phyloP scores from a whole-genome alignment of 805 yeast genomes.

The Sugiyamaella mastotermitis region DNA sequence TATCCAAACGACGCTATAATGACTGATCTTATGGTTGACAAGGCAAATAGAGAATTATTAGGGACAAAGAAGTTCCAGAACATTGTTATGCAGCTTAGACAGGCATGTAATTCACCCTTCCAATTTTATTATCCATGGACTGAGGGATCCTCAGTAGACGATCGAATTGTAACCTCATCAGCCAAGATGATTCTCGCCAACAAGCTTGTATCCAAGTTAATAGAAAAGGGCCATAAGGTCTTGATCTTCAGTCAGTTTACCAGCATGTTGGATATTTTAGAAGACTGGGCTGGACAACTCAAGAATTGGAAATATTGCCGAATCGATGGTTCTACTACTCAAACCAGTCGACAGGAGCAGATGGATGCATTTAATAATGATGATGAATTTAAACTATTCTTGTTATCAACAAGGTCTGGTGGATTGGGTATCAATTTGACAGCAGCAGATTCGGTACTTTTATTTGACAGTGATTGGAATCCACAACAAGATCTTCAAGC shows the following conservation, averaged over 20 bases:
- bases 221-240: conserved; percentile 54
- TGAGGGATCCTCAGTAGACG: conserved; percentile 38
- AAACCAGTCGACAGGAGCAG: conserved; percentile 57
- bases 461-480: conserved; percentile 95
- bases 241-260: conserved; percentile 86
- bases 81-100: conserved; percentile 75
- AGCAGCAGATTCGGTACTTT: conserved; percentile 82
- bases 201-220: conserved; percentile 50
- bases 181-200: conserved; percentile 69
- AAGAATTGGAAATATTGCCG: conserved; percentile 46
- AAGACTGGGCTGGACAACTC: conserved; percentile 63
- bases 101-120: conserved; percentile 81
- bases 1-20: conserved; percentile 4
- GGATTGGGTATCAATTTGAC: conserved; percentile 86
- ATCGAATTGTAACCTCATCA: conserved; percentile 47
- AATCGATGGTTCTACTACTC: conserved; percentile 71
- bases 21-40: conserved; percentile 19
- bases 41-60: conserved; percentile 36
- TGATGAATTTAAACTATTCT: conserved; percentile 43
- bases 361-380: conserved; percentile 47
- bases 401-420: conserved; percentile 89
- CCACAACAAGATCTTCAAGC: conserved; percentile 97
- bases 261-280: conserved; percentile 69
- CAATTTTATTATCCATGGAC: conserved; percentile 74
- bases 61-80: conserved; percentile 52